Percentiles rank a stretch among this genome's conserved stretches.
Conservation (phyloP, 169 alveolate genomes). For the Cryptosporidium xiaoi region DNA sequence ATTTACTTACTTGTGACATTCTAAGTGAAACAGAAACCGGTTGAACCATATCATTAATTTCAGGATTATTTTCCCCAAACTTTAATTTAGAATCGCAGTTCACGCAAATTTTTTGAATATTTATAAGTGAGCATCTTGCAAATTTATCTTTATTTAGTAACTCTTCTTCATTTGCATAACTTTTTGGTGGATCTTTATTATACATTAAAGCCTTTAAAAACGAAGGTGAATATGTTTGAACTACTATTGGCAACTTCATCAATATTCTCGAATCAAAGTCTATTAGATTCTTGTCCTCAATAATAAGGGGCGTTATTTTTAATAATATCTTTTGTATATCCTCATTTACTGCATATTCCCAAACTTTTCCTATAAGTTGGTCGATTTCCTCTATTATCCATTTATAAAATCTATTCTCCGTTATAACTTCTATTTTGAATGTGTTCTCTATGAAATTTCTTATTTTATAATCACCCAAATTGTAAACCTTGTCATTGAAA, state of each 20-base stretch:
- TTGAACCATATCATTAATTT: background rate
- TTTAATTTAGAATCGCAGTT: background rate
- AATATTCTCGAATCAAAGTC: slow-evolving; percentile 5
- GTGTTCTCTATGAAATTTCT: background rate
- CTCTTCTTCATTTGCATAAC: slow-evolving; percentile 69
- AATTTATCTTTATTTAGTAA: slow-evolving; percentile 9
- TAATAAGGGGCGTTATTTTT: slow-evolving; percentile 46
- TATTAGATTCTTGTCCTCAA: slow-evolving; percentile 21
- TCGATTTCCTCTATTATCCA: slow-evolving; percentile 23
- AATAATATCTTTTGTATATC: slow-evolving; percentile 37
- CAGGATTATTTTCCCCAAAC: background rate
- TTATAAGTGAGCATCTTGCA: slow-evolving; percentile 34
- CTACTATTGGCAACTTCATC: slow-evolving; percentile 57
- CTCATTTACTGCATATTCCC: slow-evolving; percentile 49
- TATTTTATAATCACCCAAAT: background rate
- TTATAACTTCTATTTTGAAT: slow-evolving; percentile 14
- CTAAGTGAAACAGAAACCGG: slow-evolving; percentile 58
- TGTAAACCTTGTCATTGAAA: slow-evolving; percentile 12
- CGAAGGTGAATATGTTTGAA: slow-evolving; percentile 73
- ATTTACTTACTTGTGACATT: slow-evolving; percentile 69
- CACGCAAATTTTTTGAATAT: background rate
- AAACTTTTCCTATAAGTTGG: slow-evolving; percentile 23
- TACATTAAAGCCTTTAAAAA: slow-evolving; percentile 60
- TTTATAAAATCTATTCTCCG: slow-evolving; percentile 15
- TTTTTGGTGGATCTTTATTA: slow-evolving; percentile 65